Evolutionary conservation across 306 rosid species (phyloP), one percentile per base, ranked within the genome.

Genomic region (Lotus japonicus): DNA sequence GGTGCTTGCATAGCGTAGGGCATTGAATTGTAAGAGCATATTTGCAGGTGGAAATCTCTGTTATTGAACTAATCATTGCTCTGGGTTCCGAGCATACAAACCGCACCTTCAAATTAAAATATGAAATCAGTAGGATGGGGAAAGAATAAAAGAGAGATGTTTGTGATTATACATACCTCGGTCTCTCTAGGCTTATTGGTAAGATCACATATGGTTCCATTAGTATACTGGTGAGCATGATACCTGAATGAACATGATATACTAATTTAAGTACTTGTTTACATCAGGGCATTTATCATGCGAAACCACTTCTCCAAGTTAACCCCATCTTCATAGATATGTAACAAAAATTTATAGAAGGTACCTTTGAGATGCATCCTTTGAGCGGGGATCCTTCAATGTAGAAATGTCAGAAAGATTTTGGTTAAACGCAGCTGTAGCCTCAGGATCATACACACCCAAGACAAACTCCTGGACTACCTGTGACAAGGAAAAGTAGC

Each of bases 11-110:
- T 18, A 94, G 86, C 5, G 80, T 76, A 6, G 99, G 97, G 82
- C 95, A 87, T 44, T 85, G 97, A 60, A 94, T 74, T 18, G 96
- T 94, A 54, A 94, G 88, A 13, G 97, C 97, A 78, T 94, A 94
- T 80, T 94, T 90, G 95, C 99, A 94, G 28, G 99, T 94, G 68
- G 99, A 85, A 75, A 94, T 80, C 81, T 94, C 98, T 35, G 97
- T 90, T 65, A 94, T 65, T 53, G 99, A 94, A 85, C 84, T 88
- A 72, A 94, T 88, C 95, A 86, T 84, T 26, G 90, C 83, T 23
- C 83, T 79, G 39, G 96, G 82, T 78, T 90, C 97, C 1, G 97
- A 81, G 86, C 99, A 94, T 57, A 88, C 90, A 87, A 94, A 94
- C 80, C 99, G 88, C 80, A 90, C 95, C 99, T 94, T 78, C 45